phyloP scores from a whole-genome alignment of 2,329 filamentous ascomycete genomes.

The Emmonsiellopsis sp. region DNA sequence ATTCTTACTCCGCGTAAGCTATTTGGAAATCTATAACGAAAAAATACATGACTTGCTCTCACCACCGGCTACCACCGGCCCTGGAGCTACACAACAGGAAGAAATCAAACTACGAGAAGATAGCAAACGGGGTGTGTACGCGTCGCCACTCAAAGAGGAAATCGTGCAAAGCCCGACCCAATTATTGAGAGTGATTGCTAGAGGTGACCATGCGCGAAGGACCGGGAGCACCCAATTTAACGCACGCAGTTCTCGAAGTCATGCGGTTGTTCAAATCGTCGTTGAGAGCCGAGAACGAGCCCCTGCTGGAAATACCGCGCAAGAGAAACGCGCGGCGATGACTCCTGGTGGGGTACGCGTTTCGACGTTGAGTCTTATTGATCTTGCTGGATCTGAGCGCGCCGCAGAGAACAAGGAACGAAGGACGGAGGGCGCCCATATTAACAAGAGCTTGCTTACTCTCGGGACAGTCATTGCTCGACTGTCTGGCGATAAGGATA shows the following conservation, averaged over 20 bases:
- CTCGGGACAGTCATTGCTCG: constrained; percentile 90
- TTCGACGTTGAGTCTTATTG: constrained; percentile 88
- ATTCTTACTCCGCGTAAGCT: constrained; percentile 90
- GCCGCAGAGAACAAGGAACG: constrained; percentile 93
- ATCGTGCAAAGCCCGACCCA: constrained; percentile 98
- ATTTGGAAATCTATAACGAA: constrained; percentile 98
- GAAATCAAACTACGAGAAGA: constrained; percentile 97
- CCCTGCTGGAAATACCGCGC: constrained; percentile 41
- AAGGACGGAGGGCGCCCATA: constrained; percentile 88
- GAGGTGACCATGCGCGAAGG: constrained; percentile 80
- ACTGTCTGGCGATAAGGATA: constrained; percentile 82
- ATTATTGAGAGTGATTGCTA: constrained; percentile 83
- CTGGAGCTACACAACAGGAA: constrained; percentile 53
- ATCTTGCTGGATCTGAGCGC: constrained; percentile 91
- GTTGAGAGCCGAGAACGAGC: constrained; percentile 90
- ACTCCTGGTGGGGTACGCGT: constrained; percentile 85
- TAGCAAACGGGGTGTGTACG: constrained; percentile 91
- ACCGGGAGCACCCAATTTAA: constrained; percentile 97
- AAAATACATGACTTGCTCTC: constrained; percentile 89
- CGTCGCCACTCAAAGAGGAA: constrained; percentile 90
- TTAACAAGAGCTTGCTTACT: constrained; percentile 95
- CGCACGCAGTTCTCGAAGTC: constrained; percentile 88
- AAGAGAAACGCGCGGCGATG: constrained; percentile 59
- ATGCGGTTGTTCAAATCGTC: constrained; percentile 96
- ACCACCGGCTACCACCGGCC: constrained; percentile 51